Evolutionary conservation across 805 yeast species (phyloP).

Genomic region (Scheffersomyces amazonensis): DNA sequence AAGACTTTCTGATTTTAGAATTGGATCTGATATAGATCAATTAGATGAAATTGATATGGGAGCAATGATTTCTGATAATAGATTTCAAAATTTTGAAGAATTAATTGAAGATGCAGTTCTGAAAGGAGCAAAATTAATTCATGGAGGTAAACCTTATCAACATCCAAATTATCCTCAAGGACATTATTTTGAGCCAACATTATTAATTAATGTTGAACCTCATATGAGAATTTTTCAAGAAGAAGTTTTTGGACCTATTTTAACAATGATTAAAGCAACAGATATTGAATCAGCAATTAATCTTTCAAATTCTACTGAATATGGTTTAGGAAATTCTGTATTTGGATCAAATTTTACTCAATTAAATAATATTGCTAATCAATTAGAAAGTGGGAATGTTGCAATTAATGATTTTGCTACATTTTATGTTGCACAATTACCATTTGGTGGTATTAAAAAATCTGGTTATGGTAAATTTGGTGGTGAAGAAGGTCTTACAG

Average conservation of each 20-base stretch:
- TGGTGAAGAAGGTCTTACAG: conserved; percentile 94
- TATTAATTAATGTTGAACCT: conserved; percentile 76
- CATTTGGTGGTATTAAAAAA: conserved; percentile 92
- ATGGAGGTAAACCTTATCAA: conserved; percentile 75
- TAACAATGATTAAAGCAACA: conserved; percentile 73
- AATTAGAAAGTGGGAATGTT: conserved; percentile 80
- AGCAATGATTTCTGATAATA: conserved; percentile 80
- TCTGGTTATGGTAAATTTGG: conserved; percentile 98
- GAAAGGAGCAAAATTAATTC: conserved; percentile 75
- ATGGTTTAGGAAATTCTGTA: conserved; percentile 89
- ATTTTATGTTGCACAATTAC: conserved; percentile 90
- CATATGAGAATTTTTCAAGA: conserved; percentile 75
- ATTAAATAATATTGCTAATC: conserved; percentile 61
- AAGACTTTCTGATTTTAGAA: conserved; percentile 59
- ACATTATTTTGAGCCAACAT: conserved; percentile 87
- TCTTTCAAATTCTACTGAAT: conserved; percentile 80
- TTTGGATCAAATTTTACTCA: conserved; percentile 65
- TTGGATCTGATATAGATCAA: conserved; percentile 93
- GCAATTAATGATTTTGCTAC: conserved; percentile 98
- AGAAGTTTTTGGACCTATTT: conserved; percentile 93
- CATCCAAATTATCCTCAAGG: conserved; percentile 97
- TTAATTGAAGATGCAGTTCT: conserved; percentile 71
- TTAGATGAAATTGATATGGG: conserved; percentile 93
- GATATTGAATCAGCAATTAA: conserved; percentile 64
- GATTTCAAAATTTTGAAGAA: conserved; percentile 66